Conservation (phyloP, 2,329 filamentous ascomycete species). For the Akanthomyces uredinophilus region DNA sequence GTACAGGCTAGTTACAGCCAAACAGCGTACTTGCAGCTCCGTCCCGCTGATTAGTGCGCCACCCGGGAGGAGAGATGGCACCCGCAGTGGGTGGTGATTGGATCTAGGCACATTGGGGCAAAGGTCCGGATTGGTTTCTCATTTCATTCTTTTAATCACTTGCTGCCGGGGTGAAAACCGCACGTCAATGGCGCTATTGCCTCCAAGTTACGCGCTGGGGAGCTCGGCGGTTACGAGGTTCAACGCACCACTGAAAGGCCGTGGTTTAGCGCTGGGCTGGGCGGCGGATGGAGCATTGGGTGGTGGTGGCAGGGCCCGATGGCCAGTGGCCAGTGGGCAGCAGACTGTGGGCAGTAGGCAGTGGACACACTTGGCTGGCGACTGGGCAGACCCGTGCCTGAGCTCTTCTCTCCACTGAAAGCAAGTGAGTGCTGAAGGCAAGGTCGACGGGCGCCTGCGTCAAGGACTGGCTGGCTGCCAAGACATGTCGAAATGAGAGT, state of each 20-base stretch:
- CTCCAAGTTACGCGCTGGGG: not conserved
- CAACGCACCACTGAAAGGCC: slow-evolving; percentile 1
- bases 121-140: too few relatives aligned
- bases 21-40: not conserved
- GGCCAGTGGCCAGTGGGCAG: too few relatives aligned
- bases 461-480: too few relatives aligned
- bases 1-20: too few relatives aligned
- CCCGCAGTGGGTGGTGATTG: not conserved
- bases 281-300: not conserved
- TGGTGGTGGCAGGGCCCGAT: too few relatives aligned
- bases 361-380: too few relatives aligned
- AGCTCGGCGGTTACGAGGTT: not conserved
- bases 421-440: not conserved
- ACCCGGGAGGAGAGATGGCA: not conserved
- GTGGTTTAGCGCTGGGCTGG: slow-evolving; percentile 6
- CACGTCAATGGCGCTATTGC: not conserved
- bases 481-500: too few relatives aligned
- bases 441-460: not conserved
- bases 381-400: not conserved
- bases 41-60: not conserved
- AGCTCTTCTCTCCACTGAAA: not conserved
- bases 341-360: too few relatives aligned
- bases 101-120: not conserved
- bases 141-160: not conserved
- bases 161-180: not conserved